Evolutionary conservation across 2,329 filamentous ascomycete genomes (phyloP), one percentile per base, ranked within the genome.

Genomic region (Cercospora zeina): DNA sequence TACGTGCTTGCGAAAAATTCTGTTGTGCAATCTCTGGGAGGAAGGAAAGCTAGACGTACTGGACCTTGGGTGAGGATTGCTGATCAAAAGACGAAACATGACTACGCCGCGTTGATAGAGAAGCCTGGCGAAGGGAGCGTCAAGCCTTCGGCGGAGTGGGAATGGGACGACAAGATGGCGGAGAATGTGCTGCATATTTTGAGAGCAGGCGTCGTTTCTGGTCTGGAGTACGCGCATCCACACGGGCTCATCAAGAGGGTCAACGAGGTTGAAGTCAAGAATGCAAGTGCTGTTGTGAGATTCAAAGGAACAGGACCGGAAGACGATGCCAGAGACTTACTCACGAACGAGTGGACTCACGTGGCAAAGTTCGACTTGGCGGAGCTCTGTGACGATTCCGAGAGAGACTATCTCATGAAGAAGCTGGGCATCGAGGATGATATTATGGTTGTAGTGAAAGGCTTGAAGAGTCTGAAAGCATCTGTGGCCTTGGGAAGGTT

Each of bases 111-210:
- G 33, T 55, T 34, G 57, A 54, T 33, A 31, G 39, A 16, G 39
- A 57, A 45, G 45, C 11, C 36, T 49, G 54, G 31, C 21, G 36
- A 33, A 33, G 31, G 54, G 34, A 19, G 58, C 34, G 37, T 55
- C 4, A 47, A 49, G 24, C 51, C 58, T 30, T 56, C 42, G 4
- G 60, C 59, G 11, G 58, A 63, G 21, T 67, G 63, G 54, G 27
- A 57, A 14, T 70, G 69, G 66, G 61, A 85, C 31, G 42, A 74
- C 4, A 84, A 87, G 66, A 89, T 88, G 85, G 77, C 81, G 34
- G 72, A 76, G 0, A 76, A 83, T 27, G 69, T 89, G 0, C 74
- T 87, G 3, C 72, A 77, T 5, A 74, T 82, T 62, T 76, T 87
- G 74, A 80, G 83, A 4, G 73, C 78, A 4, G 74, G 78, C 1